Evolutionary conservation across 106 monocot species (phyloP).

Genomic region (Allium sativum): DNA sequence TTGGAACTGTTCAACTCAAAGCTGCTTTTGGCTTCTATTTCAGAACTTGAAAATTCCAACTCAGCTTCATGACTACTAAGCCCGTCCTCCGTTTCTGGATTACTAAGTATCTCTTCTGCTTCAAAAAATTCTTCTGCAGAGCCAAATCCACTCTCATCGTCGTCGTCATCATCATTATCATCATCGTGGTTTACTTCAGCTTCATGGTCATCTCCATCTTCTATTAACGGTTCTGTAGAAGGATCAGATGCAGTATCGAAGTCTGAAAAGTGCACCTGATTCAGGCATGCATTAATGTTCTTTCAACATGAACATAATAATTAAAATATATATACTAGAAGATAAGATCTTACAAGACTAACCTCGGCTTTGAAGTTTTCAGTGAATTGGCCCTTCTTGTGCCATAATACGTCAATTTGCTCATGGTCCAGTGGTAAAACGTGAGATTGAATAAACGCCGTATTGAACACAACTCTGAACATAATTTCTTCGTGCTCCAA

Average conservation of each 20-base stretch:
- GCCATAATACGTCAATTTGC: conserved; percentile 69
- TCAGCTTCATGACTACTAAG: conserved; percentile 29
- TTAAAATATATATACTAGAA: too few species aligned
- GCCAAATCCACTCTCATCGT: too few species aligned
- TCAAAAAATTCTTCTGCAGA: conserved; percentile 86
- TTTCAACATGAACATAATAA: conserved; percentile 21
- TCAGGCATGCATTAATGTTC: conserved; percentile 38
- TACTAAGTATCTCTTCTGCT: conserved; percentile 90
- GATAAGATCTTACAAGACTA: conserved; percentile 4
- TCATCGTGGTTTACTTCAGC: conserved; percentile 18
- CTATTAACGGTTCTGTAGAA: conserved; percentile 13
- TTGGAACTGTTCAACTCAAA: conserved; percentile 8
- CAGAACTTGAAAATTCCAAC: conserved; percentile 16
- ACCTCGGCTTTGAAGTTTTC: conserved; percentile 91
- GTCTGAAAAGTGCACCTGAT: conserved; percentile 99
- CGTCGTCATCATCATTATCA: too few species aligned
- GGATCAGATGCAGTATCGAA: conserved; percentile 37
- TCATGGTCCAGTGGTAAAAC: conserved; percentile 48
- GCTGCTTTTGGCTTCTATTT: conserved; percentile 19
- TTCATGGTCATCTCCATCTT: conserved; percentile 31
- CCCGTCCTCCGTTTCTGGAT: conserved; percentile 53
- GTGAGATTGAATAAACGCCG: conserved; percentile 62
- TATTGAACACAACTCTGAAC: conserved; percentile 93
- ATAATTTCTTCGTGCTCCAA: conserved; percentile 47
- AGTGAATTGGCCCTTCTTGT: conserved; percentile 44